Conservation (phyloP, 768 basidiomycete species). For the Russula foetens region DNA sequence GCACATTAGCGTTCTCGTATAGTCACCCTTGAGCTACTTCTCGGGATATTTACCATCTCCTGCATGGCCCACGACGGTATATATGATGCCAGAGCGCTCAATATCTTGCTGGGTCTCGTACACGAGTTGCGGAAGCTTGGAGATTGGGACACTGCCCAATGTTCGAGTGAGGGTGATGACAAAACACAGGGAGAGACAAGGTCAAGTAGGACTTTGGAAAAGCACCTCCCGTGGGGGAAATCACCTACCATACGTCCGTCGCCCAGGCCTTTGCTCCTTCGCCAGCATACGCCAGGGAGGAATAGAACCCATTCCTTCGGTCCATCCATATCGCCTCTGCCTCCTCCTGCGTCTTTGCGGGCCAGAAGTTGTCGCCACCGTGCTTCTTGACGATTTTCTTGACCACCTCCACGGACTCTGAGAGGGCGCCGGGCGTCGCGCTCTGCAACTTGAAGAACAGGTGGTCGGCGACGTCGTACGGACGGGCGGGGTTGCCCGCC, state of each 20-base stretch:
- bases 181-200: too few species aligned
- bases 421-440: conserved; percentile 46
- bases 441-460: conserved; percentile 89
- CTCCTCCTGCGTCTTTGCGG: conserved; percentile 56
- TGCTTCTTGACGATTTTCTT: conserved; percentile 51
- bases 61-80: conserved; percentile 67
- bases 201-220: too few species aligned
- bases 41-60: conserved; percentile 49
- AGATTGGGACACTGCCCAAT: conserved; percentile 46
- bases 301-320: conserved; percentile 56
- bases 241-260: conserved; percentile 67
- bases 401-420: conserved; percentile 53
- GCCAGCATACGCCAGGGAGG: conserved; percentile 42
- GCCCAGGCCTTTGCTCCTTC: conserved; percentile 53
- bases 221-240: too few species aligned
- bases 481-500: conserved; percentile 35
- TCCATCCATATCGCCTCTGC: conserved; percentile 69
- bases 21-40: too few species aligned
- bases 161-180: background rate
- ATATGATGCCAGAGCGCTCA: conserved; percentile 42
- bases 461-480: conserved; percentile 37
- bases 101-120: conserved; percentile 69
- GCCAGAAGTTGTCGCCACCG: conserved; percentile 57
- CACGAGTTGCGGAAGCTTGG: conserved; percentile 54
- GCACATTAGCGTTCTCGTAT: background rate